A percentile compares a stretch with the other conserved stretches of the same genome.
phyloP scores from a whole-genome alignment of 371 early-diverging fungal species.

The Mortierella sp. region DNA sequence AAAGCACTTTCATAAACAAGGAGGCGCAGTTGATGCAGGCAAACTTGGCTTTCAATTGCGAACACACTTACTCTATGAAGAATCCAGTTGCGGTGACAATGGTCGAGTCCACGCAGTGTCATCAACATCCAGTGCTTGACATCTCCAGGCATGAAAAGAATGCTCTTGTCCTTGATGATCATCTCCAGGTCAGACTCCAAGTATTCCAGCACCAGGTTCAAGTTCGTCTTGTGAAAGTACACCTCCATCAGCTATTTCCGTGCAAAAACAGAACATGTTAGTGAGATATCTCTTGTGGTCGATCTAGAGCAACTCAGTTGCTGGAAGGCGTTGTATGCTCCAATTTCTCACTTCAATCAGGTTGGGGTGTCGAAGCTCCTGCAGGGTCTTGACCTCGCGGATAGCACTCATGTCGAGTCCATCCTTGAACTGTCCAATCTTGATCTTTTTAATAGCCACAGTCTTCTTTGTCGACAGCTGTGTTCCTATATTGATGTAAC shows the following conservation, averaged over 20 bases:
- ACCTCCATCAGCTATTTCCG: constrained; percentile 91
- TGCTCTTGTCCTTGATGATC: constrained; percentile 95
- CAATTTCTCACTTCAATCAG: constrained; percentile 80
- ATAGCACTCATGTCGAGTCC: constrained; percentile 97
- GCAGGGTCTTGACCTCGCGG: constrained; percentile 97
- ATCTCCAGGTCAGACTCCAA: constrained; percentile 97
- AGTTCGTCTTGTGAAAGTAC: constrained; percentile 91
- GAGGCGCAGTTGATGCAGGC: background rate
- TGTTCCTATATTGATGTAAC: constrained; percentile 8
- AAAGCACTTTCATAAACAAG: background rate
- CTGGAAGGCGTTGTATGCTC: background rate
- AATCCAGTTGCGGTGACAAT: constrained; percentile 95
- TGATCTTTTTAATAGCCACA: constrained; percentile 98
- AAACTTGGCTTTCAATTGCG: background rate
- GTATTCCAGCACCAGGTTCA: constrained; percentile 98
- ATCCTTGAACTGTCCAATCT: constrained; percentile 89
- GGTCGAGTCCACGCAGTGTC: constrained; percentile 95
- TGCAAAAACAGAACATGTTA: constrained; percentile 21
- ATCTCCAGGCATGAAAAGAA: constrained; percentile 97
- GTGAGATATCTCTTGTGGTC: background rate
- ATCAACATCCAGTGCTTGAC: constrained; percentile 99
- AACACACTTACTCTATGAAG: constrained; percentile 85
- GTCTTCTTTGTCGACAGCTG: constrained; percentile 67
- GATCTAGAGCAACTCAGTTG: background rate
- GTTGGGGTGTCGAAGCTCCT: constrained; percentile 94